phyloP scores from a whole-genome alignment of 495 filamentous ascomycete species.

The Talaromyces ruber region DNA sequence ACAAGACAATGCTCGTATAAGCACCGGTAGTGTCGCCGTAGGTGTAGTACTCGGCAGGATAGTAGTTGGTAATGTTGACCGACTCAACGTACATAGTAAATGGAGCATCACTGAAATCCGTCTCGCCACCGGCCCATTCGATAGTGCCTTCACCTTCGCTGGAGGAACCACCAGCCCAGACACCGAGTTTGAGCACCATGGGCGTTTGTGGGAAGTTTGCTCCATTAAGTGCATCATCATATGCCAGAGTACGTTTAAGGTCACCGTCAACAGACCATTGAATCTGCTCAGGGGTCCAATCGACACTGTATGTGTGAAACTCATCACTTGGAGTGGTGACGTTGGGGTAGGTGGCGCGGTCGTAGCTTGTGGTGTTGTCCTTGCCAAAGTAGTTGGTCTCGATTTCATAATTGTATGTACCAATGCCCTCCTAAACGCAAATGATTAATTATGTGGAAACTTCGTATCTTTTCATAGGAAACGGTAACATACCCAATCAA shows the following conservation, averaged over 20 bases:
- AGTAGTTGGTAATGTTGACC: slow-evolving; percentile 29
- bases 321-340: slow-evolving; percentile 51
- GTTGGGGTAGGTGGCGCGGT: slow-evolving; percentile 49
- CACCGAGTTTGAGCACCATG: slow-evolving; percentile 67
- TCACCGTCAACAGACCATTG: slow-evolving; percentile 69
- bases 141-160: slow-evolving; percentile 40
- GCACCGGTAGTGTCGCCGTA: slow-evolving; percentile 27
- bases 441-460: not conserved
- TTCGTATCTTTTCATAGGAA: not conserved
- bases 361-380: slow-evolving; percentile 62
- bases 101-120: slow-evolving; percentile 56
- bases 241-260: slow-evolving; percentile 57
- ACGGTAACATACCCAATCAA: slow-evolving; percentile 58
- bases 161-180: slow-evolving; percentile 68
- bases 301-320: slow-evolving; percentile 70
- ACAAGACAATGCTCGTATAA: slow-evolving; percentile 25
- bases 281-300: slow-evolving; percentile 68
- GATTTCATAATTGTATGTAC: slow-evolving; percentile 45
- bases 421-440: slow-evolving; percentile 42
- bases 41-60: slow-evolving; percentile 28
- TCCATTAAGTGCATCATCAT: slow-evolving; percentile 44
- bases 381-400: slow-evolving; percentile 88
- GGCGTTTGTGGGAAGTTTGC: slow-evolving; percentile 76
- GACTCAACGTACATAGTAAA: slow-evolving; percentile 61
- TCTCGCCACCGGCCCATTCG: slow-evolving; percentile 67